A percentile compares a stretch with the other conserved stretches of the same genome.
Evolutionary conservation across 2,329 filamentous ascomycete species (phyloP).

Genomic region (Thielaviopsis musarum): DNA sequence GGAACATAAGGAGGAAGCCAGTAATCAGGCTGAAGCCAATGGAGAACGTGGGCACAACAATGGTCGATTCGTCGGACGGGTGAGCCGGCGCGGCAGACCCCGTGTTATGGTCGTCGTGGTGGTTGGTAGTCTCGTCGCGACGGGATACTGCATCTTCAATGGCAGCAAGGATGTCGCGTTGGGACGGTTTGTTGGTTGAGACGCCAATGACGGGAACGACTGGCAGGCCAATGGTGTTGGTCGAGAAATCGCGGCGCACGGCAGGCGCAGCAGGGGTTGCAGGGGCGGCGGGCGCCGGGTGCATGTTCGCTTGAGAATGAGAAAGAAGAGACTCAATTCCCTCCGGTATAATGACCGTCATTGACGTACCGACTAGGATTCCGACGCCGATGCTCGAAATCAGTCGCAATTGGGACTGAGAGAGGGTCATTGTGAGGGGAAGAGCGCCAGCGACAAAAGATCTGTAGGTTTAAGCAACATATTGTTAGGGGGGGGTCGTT

Average conservation of each 20-base stretch:
- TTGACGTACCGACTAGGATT: conserved; percentile 80
- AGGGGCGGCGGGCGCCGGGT: conserved; percentile 7
- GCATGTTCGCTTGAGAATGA: conserved; percentile 22
- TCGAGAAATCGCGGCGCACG: background rate
- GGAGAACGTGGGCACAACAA: conserved; percentile 46
- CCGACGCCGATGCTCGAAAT: conserved; percentile 89
- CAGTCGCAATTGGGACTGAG: conserved; percentile 69
- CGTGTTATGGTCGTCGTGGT: background rate
- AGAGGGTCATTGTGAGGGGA: conserved; percentile 75
- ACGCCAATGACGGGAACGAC: background rate
- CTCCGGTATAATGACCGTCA: conserved; percentile 96
- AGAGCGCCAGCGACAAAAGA: conserved; percentile 88
- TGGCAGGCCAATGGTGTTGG: background rate
- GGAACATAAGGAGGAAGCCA: conserved; percentile 92
- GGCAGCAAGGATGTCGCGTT: conserved; percentile 12
- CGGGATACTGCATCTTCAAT: conserved; percentile 12
- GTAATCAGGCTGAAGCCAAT: conserved; percentile 75
- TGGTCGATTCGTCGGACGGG: conserved; percentile 21
- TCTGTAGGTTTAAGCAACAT: conserved; percentile 29
- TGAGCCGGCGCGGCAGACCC: conserved; percentile 11
- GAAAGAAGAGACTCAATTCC: conserved; percentile 67
- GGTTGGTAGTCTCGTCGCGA: conserved; percentile 3
- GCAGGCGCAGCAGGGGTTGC: background rate
- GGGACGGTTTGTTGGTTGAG: background rate
- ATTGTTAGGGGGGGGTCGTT: conserved; percentile 13